Percentiles rank a stretch among this genome's conserved stretches.
These are phyloP conservation scores for Aspergillus phoenicis DNA, from an alignment of 2,329 filamentous ascomycete genomes.

Conservation along the genomic window DNA sequence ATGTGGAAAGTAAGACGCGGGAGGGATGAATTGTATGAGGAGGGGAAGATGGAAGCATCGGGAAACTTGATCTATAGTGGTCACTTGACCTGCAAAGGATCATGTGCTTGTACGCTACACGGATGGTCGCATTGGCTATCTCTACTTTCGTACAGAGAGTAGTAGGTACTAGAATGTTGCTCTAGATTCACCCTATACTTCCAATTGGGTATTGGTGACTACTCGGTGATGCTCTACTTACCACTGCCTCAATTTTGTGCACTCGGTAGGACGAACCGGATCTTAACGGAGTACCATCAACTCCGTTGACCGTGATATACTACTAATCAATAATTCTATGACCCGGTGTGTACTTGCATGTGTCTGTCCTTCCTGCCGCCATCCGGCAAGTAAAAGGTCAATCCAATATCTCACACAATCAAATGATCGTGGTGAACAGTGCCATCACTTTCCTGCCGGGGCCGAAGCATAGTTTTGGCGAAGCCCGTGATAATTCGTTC, in stretches of 20 bases:
- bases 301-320: background rate
- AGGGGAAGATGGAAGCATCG: background rate
- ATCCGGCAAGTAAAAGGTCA: background rate
- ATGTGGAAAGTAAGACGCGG: background rate
- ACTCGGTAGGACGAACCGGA: background rate
- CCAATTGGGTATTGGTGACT: no score
- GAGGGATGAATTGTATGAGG: background rate
- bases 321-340: no score
- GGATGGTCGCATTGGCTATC: background rate
- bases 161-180: no score
- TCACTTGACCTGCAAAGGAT: constrained; percentile 3
- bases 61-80: background rate
- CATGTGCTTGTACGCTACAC: background rate
- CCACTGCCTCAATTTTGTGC: background rate
- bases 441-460: no score
- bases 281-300: background rate
- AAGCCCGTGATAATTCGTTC: no score
- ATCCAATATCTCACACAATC: background rate
- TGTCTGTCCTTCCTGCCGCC: background rate
- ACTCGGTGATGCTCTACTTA: no score
- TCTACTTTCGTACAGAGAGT: no score
- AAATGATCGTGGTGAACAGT: no score
- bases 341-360: background rate
- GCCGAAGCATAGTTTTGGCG: no score
- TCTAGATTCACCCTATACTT: no score